phyloP scores from a whole-genome alignment of 164 flowering plant genomes.

The Vitis rupestris region DNA sequence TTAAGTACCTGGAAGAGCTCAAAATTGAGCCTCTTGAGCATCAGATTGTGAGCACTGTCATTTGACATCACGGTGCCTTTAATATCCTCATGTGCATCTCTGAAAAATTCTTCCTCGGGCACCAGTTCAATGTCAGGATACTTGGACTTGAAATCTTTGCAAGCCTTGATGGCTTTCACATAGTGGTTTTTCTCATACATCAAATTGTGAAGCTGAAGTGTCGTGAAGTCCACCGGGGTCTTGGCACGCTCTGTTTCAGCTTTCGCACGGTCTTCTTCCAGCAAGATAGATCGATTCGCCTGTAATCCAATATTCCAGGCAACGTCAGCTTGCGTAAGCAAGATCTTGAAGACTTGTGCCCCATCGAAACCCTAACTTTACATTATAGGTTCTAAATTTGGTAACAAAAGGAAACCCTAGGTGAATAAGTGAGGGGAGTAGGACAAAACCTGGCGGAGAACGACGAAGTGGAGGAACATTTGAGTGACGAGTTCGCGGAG shows the following conservation, averaged over 20 bases:
- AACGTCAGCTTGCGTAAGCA: too few relatives aligned
- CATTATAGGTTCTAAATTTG: too few relatives aligned
- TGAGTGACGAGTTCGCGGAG: conserved; percentile 77
- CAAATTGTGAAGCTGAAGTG: conserved; percentile 93
- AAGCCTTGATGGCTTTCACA: conserved; percentile 90
- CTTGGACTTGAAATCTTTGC: conserved; percentile 93
- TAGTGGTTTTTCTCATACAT: conserved; percentile 96
- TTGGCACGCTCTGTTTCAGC: conserved; percentile 90
- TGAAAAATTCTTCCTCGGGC: conserved; percentile 76
- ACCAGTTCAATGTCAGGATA: conserved; percentile 93
- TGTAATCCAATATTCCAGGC: conserved; percentile 17
- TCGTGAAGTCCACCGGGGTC: conserved; percentile 87
- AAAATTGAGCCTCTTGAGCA: conserved; percentile 86
- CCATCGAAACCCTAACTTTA: too few relatives aligned
- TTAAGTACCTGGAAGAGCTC: conserved; percentile 80
- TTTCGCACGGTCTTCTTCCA: conserved; percentile 85
- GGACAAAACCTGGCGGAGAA: conserved; percentile 62
- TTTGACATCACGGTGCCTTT: conserved; percentile 43
- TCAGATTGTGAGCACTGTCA: conserved; percentile 71
- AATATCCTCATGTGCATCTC: conserved; percentile 74
- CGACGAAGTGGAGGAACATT: conserved; percentile 77
- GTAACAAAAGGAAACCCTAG: conserved; percentile 6
- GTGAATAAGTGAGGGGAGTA: not conserved
- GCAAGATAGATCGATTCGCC: conserved; percentile 80
- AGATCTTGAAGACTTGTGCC: too few relatives aligned